Base-by-base conservation (phyloP, 1,284 basidiomycete species). In the Schizophyllum commune region DNA sequence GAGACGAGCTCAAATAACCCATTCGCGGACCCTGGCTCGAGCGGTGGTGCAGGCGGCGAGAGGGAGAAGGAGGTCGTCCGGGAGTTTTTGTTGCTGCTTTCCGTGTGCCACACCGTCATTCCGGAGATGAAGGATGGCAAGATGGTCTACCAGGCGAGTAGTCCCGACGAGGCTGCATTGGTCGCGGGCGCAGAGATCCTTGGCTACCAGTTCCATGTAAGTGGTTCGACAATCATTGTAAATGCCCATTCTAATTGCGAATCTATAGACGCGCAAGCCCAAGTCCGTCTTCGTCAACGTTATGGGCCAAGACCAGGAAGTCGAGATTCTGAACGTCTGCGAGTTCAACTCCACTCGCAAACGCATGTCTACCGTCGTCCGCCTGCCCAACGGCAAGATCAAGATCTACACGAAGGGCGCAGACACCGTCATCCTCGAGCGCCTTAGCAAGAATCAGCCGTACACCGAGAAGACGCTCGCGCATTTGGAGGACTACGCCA, bases 311-410 rank as follows among this genome's bases (percentile, higher is more conserved):
- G 76, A 82, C 5, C 80, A 85, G 62, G 94, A 98, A 72, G 98
- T 88, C 71, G 87, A 98, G 73, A 86, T 99, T 60, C 78, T 99
- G 61, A 98, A 99, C 70, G 90, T 99, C 56, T 97, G 95, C 82
- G 97, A 99, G 74, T 99, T 99, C 82, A 99, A 98, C 73, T 97
- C 94, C 56, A 94, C 94, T 0, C 84, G 96, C 56, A 99, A 99
- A 72, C 85, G 97, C 61, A 99, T 99, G 97, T 98, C 96, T 20
- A 96, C 94, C 0, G 77, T 99, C 62, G 86, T 99, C 27, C 86
- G 94, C 17, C 82, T 85, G 39, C 91, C 96, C 0, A 88, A 95
- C 68, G 94, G 96, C 60, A 88, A 86, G 71, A 93, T 99, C 77
- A 97, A 95, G 75, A 75, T 99, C 11, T 98, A 92, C 72, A 95